Conservation (phyloP, 768 basidiomycete genomes). For the Leccinum pellstonianum region DNA sequence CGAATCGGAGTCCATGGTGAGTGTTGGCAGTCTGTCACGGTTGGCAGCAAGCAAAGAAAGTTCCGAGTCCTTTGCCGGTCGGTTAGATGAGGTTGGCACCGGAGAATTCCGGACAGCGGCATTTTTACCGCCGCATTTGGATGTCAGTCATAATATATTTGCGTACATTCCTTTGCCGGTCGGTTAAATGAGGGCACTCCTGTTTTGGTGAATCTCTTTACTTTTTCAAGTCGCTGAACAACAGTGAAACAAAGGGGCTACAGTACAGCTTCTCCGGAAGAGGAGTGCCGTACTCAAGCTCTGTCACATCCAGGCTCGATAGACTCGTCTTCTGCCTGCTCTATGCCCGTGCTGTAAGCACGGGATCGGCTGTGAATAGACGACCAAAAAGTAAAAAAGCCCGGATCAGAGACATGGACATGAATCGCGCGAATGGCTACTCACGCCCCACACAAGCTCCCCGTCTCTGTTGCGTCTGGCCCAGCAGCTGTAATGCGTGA, state of each 20-base stretch:
- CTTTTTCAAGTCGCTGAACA: too few species aligned
- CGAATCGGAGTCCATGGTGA: too few species aligned
- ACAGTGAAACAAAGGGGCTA: slow-evolving; percentile 46
- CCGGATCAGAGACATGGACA: not conserved
- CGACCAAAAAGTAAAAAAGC: not conserved
- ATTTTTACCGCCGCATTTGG: too few species aligned
- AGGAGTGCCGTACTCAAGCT: slow-evolving; percentile 42
- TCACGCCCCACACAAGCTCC: slow-evolving; percentile 75
- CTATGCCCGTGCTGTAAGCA: slow-evolving; percentile 55
- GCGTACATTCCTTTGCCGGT: too few species aligned
- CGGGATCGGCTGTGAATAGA: slow-evolving; percentile 54
- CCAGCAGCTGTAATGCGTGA: slow-evolving; percentile 43
- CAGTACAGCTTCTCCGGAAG: slow-evolving; percentile 56
- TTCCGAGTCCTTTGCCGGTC: too few species aligned
- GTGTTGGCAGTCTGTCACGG: too few species aligned
- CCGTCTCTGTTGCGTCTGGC: slow-evolving; percentile 60
- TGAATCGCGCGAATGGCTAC: slow-evolving; percentile 27
- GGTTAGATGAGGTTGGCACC: too few species aligned
- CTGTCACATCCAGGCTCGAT: slow-evolving; percentile 45
- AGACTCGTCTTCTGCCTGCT: slow-evolving; percentile 49
- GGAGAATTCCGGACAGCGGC: too few species aligned
- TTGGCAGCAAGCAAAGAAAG: too few species aligned
- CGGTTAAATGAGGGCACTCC: too few species aligned
- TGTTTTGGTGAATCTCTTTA: too few species aligned
- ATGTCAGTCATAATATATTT: too few species aligned